Evolutionary conservation across 192 early-diverging fungal species (phyloP), one percentile per base, ranked within the genome.

Genomic region (Chytriomyces sp.): DNA sequence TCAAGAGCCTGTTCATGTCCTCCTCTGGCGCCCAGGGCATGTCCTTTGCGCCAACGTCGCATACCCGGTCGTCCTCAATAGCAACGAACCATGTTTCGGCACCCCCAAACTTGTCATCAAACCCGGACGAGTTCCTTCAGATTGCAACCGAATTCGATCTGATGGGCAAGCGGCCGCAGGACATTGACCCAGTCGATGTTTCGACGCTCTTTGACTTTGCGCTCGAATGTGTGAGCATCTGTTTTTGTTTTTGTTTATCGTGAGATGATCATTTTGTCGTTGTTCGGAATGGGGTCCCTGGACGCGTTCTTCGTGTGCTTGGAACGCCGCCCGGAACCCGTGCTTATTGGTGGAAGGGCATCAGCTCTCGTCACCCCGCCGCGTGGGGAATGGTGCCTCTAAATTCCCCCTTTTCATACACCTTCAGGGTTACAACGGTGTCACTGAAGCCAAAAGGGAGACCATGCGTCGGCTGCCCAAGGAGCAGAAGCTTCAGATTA

Each of bases 131-230:
- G 45, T 73, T 73, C 45, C 59, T 73, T 45, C 50, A 43, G 28
- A 62, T 73, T 44, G 8, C 59, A 5, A 45, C 35, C n/a, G 16
- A 61, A 23, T 73, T 63, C 45, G 44, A 62, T 73, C 45, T 73
- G 44, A 73, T 73, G 71, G 10, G 18, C 8, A 60, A 62, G 44
- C 8, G 44, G 57, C 7, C 57, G 16, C 9, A 68, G 6, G 77
- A 79, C 8, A 44, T 83, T 44, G 76, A 80, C 53, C 60, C 50
- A 13, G 69, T 63, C 9, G 64, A 60, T 20, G 44, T 81, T 13
- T 59, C 64, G 6, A 69, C 81, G 13, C 45, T 84, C 16, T 81
- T 84, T 74, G 82, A 84, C 24, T 69, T 84, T 28, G 79, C 82
- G 6, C 70, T 84, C 8, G 82, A 81, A 18, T 80, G 79, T 35